phyloP scores from a whole-genome alignment of 1,139 yeast genomes.

The Geotrichum restrictum region DNA sequence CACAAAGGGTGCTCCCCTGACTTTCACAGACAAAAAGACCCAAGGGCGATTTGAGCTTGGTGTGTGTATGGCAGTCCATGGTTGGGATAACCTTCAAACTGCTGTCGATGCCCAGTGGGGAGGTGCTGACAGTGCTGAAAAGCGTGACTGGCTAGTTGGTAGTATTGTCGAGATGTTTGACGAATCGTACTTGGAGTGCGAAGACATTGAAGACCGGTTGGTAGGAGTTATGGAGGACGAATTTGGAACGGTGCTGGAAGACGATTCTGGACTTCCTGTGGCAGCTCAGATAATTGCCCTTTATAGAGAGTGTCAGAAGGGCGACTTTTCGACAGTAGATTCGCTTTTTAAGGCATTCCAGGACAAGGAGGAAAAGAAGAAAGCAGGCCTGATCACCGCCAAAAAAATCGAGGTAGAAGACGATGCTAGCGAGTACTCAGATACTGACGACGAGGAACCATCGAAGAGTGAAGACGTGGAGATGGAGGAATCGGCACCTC shows the following conservation, averaged over 20 bases:
- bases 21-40: slow-evolving; percentile 7
- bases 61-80: slow-evolving; percentile 79
- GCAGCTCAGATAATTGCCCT: slow-evolving; percentile 63
- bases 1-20: slow-evolving; percentile 39
- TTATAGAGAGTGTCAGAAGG: slow-evolving; percentile 59
- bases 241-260: slow-evolving; percentile 80
- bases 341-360: slow-evolving; percentile 57
- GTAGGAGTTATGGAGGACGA: slow-evolving; percentile 92
- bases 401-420: slow-evolving; percentile 44
- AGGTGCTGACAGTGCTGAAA: slow-evolving; percentile 83
- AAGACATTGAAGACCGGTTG: slow-evolving; percentile 77
- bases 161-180: slow-evolving; percentile 74
- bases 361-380: slow-evolving; percentile 46
- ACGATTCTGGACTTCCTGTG: slow-evolving; percentile 75
- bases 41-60: slow-evolving; percentile 92
- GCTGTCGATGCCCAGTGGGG: slow-evolving; percentile 99
- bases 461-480: slow-evolving; percentile 44
- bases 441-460: slow-evolving; percentile 43
- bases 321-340: slow-evolving; percentile 55
- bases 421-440: slow-evolving; percentile 47
- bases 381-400: slow-evolving; percentile 39
- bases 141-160: slow-evolving; percentile 93
- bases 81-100: slow-evolving; percentile 82
- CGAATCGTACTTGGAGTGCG: slow-evolving; percentile 56
- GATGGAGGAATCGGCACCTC: slow-evolving; percentile 32